Evolutionary conservation across 805 yeast genomes (phyloP).

Genomic region (Yamadazyma phyllophila): DNA sequence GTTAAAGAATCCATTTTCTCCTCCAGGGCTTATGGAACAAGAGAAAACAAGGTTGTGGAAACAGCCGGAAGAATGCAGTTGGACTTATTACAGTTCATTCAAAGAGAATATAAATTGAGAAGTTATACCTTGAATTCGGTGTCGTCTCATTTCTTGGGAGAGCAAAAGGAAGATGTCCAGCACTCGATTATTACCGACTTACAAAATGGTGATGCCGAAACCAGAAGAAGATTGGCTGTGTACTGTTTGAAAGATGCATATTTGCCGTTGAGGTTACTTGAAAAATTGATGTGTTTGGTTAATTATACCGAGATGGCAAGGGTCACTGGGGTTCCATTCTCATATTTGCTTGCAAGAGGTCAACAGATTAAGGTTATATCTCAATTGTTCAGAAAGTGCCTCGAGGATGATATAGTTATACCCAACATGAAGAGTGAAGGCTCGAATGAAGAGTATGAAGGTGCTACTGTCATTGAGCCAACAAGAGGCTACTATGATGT

Average conservation of each 20-base stretch:
- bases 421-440: constrained; percentile 88
- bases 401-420: constrained; percentile 79
- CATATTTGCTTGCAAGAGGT: constrained; percentile 84
- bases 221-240: constrained; percentile 92
- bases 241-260: constrained; percentile 97
- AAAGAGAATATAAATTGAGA: constrained; percentile 91
- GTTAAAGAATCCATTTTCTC: constrained; percentile 80
- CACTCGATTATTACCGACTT: constrained; percentile 94
- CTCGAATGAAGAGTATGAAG: constrained; percentile 89
- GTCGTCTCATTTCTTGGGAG: constrained; percentile 88
- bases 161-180: constrained; percentile 97
- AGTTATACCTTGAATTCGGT: constrained; percentile 95
- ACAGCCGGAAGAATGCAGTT: constrained; percentile 96
- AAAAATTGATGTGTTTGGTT: constrained; percentile 92
- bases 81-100: constrained; percentile 88
- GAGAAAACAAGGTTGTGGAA: constrained; percentile 87
- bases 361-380: constrained; percentile 98
- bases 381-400: constrained; percentile 90
- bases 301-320: constrained; percentile 99
- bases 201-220: constrained; percentile 88
- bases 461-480: constrained; percentile 99
- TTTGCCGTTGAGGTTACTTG: constrained; percentile 81
- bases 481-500: constrained; percentile 92
- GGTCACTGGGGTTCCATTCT: constrained; percentile 97
- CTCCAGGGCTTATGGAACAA: constrained; percentile 94